Base-by-base conservation (phyloP, 2,329 filamentous ascomycete species). In the Annulohypoxylon truncatum region DNA sequence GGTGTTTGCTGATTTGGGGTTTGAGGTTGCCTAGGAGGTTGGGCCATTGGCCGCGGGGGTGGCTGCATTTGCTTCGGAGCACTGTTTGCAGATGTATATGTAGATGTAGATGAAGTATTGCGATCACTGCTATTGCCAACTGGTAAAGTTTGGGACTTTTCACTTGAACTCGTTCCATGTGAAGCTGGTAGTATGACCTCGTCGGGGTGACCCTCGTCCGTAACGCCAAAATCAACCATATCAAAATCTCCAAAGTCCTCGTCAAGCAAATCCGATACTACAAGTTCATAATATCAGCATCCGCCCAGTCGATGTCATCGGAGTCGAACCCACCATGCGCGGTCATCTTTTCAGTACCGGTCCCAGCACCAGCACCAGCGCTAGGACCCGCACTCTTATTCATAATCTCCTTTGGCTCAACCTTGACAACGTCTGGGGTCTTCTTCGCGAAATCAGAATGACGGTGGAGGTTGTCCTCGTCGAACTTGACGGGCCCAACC, bases 381-480 rank as follows among this genome's bases (percentile, higher is more conserved):
- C n/a, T n/a, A n/a, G n/a, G n/a, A n/a, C n/a, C n/a, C n/a, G 40
- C 38, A 61, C 60, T 59, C 56, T 67, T 67, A 73, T 75, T 68
- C 79, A 76, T 58, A 71, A 69, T 68, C 76, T 77, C 63, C 77
- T 72, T 71, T 29, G 61, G 42, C 56, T 72, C 73, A 4, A 71
- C 47, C 46, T 68, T 74, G 15, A 70, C 62, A 18, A 64, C 24
- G 44, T 69, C 73, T 2, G 79, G 76, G 63, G 89, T 85, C 74
- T 86, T 89, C 77, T 90, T 91, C 22, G 84, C 86, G 76, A 87
- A 96, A 75, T 94, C 92, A 0, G 88, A 81, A 78, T 97, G 94
- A 38, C 95, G 88, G 79, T 97, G 90, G 35, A 98, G 83, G 40
- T 90, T 90, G n/a, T 87, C 85, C 67, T 92, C 89, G 71, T 95